These are phyloP conservation scores for Salix dunnii DNA, from an alignment of 345 rosid genomes.

Conservation along the genomic window DNA sequence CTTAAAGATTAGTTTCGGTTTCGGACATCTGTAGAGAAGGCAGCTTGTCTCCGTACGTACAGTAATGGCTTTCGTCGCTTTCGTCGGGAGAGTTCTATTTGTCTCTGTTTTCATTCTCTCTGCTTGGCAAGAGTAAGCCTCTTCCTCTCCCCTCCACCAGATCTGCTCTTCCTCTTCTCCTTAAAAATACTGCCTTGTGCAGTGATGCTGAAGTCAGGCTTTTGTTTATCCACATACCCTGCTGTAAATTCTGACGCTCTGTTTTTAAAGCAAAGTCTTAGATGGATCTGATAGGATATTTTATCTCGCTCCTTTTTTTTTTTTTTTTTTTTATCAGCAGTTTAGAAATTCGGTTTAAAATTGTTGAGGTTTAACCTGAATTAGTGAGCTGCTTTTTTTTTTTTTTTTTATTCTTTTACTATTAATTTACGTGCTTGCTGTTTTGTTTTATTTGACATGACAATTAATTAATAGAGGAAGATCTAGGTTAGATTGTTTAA, in stretches of 20 bases:
- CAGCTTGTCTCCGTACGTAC: conserved; percentile 1
- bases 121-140: conserved; percentile 69
- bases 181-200: not conserved
- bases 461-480: not conserved
- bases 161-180: not conserved
- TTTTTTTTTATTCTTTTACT: not conserved
- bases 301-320: too few relatives aligned
- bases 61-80: conserved; percentile 40
- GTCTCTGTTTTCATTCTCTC: conserved; percentile 67
- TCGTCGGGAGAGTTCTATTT: conserved; percentile 63
- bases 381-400: too few relatives aligned
- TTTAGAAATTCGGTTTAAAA: too few relatives aligned
- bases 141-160: not conserved
- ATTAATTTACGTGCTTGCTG: not conserved
- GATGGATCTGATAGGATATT: not conserved
- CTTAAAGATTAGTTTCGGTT: not conserved
- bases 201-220: not conserved
- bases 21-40: not conserved
- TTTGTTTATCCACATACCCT: not conserved
- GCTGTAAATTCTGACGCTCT: not conserved
- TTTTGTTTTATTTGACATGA: not conserved
- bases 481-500: not conserved
- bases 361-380: too few relatives aligned
- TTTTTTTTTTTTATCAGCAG: too few relatives aligned
- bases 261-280: not conserved